Conservation (phyloP, 257 asterid genomes). For the Nicotiana noctiflora region DNA sequence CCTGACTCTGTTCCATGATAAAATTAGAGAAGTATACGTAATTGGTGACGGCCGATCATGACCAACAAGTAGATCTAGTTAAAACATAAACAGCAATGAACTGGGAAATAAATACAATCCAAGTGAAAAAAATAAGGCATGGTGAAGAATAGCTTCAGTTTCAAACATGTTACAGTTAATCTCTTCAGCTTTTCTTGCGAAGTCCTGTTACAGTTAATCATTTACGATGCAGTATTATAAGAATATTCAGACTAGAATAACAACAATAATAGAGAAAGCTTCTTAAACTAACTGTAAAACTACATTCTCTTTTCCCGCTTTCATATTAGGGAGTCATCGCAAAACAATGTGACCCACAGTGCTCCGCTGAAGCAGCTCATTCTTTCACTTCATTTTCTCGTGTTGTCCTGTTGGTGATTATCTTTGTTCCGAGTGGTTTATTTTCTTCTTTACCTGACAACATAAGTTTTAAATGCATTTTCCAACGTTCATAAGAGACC, state of each 20-base stretch:
- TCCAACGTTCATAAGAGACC: not conserved
- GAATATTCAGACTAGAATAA: not conserved
- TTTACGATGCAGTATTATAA: not conserved
- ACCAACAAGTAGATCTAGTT: not conserved
- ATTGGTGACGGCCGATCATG: not conserved
- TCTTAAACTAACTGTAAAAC: not conserved
- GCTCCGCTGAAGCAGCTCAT: not conserved
- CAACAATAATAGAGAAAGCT: not conserved
- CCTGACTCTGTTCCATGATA: slow-evolving; percentile 60
- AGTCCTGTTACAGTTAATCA: not conserved
- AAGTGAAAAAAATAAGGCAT: not conserved
- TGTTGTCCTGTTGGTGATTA: not conserved
- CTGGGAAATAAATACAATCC: not conserved
- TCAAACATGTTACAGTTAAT: not conserved
- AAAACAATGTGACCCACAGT: not conserved
- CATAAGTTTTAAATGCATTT: not conserved
- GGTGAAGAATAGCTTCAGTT: not conserved
- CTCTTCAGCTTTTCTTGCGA: not conserved
- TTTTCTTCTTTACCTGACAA: not conserved
- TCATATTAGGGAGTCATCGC: not conserved
- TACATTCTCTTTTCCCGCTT: not conserved
- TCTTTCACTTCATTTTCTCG: not conserved
- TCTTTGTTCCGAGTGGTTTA: not conserved
- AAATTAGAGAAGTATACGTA: not conserved
- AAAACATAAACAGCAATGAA: not conserved